These are phyloP conservation scores for Malbranchea cinnamomea DNA, from an alignment of 2,329 filamentous ascomycete genomes.

Conservation along the genomic window DNA sequence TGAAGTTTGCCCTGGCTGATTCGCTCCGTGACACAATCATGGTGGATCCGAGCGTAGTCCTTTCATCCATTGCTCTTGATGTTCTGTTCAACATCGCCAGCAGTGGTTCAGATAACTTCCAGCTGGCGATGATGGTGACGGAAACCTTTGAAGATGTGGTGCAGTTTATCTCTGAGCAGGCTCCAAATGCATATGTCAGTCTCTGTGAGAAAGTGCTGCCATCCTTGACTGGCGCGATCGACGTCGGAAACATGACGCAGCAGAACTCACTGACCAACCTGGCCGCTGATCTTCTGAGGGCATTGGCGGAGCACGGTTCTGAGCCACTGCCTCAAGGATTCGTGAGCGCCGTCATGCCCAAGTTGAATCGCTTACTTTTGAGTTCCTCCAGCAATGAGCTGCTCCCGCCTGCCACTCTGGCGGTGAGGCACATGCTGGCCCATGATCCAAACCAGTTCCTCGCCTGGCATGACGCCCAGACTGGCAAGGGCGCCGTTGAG, in stretches of 20 bases:
- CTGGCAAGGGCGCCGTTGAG: slow-evolving; percentile 69
- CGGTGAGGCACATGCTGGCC: slow-evolving; percentile 75
- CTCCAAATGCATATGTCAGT: slow-evolving; percentile 54
- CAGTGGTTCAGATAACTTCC: slow-evolving; percentile 78
- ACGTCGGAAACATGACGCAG: slow-evolving; percentile 70
- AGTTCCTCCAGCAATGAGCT: slow-evolving; percentile 76
- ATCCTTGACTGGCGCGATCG: slow-evolving; percentile 74
- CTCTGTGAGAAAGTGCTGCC: slow-evolving; percentile 79
- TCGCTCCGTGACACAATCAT: slow-evolving; percentile 70
- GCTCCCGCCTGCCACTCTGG: slow-evolving; percentile 69
- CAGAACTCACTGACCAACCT: slow-evolving; percentile 68
- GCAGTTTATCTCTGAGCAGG: slow-evolving; percentile 47
- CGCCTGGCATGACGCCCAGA: slow-evolving; percentile 62
- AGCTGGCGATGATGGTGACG: slow-evolving; percentile 71
- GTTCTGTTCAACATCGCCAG: slow-evolving; percentile 81
- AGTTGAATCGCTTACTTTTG: slow-evolving; percentile 68
- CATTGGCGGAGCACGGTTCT: slow-evolving; percentile 66
- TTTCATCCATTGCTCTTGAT: slow-evolving; percentile 57
- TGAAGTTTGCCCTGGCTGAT: slow-evolving; percentile 80
- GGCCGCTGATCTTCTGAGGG: slow-evolving; percentile 68
- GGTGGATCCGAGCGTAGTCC: slow-evolving; percentile 59
- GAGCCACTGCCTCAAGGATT: slow-evolving; percentile 79
- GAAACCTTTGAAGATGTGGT: slow-evolving; percentile 89
- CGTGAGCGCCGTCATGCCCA: slow-evolving; percentile 71
- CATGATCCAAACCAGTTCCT: slow-evolving; percentile 87